These are phyloP conservation scores for Beverwykella pulmonaria DNA, from an alignment of 495 filamentous ascomycete species.

Conservation along the genomic window DNA sequence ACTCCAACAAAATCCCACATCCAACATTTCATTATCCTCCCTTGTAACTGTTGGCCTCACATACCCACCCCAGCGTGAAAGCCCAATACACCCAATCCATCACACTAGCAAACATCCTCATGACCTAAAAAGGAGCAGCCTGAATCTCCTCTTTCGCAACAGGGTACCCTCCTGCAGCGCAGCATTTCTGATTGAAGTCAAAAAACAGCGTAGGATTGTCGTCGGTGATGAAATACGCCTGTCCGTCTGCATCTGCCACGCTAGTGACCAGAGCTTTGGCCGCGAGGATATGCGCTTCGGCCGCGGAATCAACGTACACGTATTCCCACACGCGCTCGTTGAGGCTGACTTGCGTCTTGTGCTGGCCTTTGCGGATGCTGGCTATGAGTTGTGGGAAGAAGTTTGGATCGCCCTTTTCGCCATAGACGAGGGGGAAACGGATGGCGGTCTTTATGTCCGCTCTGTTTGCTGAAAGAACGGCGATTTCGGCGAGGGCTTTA, in stretches of 20 bases:
- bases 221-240: conserved; percentile 44
- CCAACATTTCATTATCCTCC: conserved; percentile 33
- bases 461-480: conserved; percentile 37
- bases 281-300: conserved; percentile 22
- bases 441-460: conserved; percentile 35
- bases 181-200: conserved; percentile 37
- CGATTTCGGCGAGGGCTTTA: conserved; percentile 41
- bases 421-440: conserved; percentile 38
- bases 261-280: conserved; percentile 11
- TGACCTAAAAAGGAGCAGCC: conserved; percentile 32
- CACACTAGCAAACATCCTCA: conserved; percentile 28
- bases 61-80: too few relatives aligned
- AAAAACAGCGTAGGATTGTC: conserved; percentile 37
- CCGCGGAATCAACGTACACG: conserved; percentile 14
- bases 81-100: conserved; percentile 39
- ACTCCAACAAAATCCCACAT: conserved; percentile 33
- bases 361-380: conserved; percentile 33
- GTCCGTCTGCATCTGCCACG: conserved; percentile 23
- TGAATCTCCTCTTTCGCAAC: conserved; percentile 34
- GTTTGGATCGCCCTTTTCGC: conserved; percentile 35
- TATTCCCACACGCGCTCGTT: conserved; percentile 37
- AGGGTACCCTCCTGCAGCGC: conserved; percentile 32
- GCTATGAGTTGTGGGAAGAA: conserved; percentile 22
- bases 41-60: conserved; percentile 34
- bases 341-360: conserved; percentile 39